phyloP scores from a whole-genome alignment of 2,329 filamentous ascomycete genomes.

The Pseudogymnoascus sp. region DNA sequence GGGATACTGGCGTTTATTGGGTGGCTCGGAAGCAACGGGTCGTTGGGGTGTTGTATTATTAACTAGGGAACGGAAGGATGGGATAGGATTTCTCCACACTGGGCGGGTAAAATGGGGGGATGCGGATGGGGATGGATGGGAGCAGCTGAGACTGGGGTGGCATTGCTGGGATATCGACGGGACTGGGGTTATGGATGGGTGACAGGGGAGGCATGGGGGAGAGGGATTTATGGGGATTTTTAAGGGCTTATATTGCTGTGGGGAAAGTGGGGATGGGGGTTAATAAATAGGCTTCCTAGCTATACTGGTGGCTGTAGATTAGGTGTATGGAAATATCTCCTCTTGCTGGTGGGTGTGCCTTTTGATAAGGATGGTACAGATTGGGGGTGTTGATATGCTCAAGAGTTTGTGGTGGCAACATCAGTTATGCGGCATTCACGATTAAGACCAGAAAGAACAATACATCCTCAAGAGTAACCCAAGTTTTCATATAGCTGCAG shows the following conservation, averaged over 20 bases:
- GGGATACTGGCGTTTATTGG: not conserved
- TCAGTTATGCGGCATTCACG: not conserved
- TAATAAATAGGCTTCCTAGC: not conserved
- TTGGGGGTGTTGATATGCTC: not conserved
- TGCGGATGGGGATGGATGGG: not conserved
- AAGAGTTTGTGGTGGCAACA: not conserved
- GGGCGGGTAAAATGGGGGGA: not conserved
- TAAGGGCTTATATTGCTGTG: not conserved
- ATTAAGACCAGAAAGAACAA: not conserved
- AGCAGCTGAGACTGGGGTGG: not conserved
- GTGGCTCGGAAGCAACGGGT: not conserved
- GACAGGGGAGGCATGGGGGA: too few species aligned
- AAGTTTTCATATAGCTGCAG: not conserved
- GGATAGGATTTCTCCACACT: not conserved
- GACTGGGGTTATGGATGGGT: too few species aligned
- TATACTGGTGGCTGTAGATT: not conserved
- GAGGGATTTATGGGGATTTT: not conserved
- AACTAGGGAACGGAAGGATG: not conserved
- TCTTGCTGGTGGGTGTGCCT: not conserved
- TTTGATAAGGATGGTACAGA: not conserved
- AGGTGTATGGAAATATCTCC: not conserved
- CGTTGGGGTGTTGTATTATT: not conserved
- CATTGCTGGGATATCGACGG: not conserved
- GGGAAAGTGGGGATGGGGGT: not conserved
- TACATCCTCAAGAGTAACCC: not conserved